Conservation (phyloP, 768 basidiomycete species). For the Mycena pura region DNA sequence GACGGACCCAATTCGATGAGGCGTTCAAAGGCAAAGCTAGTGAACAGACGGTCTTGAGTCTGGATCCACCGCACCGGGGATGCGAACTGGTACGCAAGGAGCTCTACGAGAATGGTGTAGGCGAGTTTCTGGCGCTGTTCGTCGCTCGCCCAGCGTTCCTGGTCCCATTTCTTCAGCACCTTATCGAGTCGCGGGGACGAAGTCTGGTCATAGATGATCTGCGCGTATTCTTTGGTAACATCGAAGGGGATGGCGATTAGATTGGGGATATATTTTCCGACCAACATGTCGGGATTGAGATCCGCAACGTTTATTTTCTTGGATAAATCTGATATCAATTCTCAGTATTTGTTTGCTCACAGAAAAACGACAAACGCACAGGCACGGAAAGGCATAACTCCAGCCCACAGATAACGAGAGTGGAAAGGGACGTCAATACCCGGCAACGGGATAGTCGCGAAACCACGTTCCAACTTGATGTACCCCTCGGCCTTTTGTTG, state of each 20-base stretch:
- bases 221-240: constrained; percentile 85
- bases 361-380: constrained; percentile 60
- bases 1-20: constrained; percentile 96
- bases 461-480: constrained; percentile 95
- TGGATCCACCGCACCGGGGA: constrained; percentile 99
- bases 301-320: constrained; percentile 96
- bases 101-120: constrained; percentile 95
- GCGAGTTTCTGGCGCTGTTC: constrained; percentile 93
- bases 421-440: constrained; percentile 99
- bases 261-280: constrained; percentile 97
- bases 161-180: constrained; percentile 93
- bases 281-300: constrained; percentile 92
- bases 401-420: constrained; percentile 98
- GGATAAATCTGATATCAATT: constrained; percentile 71
- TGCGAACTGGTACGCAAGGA: constrained; percentile 97
- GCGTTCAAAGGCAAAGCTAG: constrained; percentile 85
- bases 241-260: constrained; percentile 89
- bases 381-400: constrained; percentile 96
- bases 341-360: background rate
- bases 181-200: constrained; percentile 94
- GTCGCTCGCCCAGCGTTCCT: constrained; percentile 82
- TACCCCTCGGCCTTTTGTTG: constrained; percentile 84
- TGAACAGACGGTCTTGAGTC: constrained; percentile 95
- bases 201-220: constrained; percentile 96
- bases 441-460: constrained; percentile 92